Evolutionary conservation across 306 rosid species (phyloP), one percentile per base, ranked within the genome.

Genomic region (Vigna angularis): DNA sequence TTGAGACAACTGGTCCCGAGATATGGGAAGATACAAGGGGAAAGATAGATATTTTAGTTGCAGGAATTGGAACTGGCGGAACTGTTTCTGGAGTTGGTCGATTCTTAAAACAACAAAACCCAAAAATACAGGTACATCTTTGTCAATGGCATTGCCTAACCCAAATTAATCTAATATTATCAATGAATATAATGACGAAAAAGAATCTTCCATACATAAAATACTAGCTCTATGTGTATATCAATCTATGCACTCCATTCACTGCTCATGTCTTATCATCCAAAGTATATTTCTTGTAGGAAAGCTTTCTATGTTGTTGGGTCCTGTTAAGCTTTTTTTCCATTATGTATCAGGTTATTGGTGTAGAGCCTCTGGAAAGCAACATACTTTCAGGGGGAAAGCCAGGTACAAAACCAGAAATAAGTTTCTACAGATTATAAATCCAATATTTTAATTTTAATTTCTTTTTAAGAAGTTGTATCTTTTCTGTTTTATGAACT

Each of bases 31-130:
- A 95, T 82, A 91, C 98, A 45, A 91, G 87, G 64, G 99, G 98
- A 81, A 95, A 93, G 87, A 87, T 95, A 78, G 99, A 95, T 84
- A 93, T 95, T 78, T 95, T 95, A 57, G 83, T 95, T 76, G 98
- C 90, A 14, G 99, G 99, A 84, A 95, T 95, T 76, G 99, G 99
- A 85, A 95, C 99, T 74, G 99, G 99, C 68, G 99, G 99, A 75
- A 95, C 99, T 74, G 90, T 95, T 85, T 57, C 99, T 78, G 99
- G 98, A 59, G 89, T 65, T 53, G 99, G 99, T 55, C 88, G 69
- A 79, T 95, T 89, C 86, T 88, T 95, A 69, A 95, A 93, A 83
- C 84, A 93, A 79, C 52, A 91, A 83, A 95, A 95, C 82, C 82
- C 99, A 6, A 89, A 90, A 68, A 85, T 95, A 83, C 88, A 92